Evolutionary conservation across 257 asterid genomes (phyloP), one percentile per base, ranked within the genome.

Genomic region (Salvia miltiorrhiza): DNA sequence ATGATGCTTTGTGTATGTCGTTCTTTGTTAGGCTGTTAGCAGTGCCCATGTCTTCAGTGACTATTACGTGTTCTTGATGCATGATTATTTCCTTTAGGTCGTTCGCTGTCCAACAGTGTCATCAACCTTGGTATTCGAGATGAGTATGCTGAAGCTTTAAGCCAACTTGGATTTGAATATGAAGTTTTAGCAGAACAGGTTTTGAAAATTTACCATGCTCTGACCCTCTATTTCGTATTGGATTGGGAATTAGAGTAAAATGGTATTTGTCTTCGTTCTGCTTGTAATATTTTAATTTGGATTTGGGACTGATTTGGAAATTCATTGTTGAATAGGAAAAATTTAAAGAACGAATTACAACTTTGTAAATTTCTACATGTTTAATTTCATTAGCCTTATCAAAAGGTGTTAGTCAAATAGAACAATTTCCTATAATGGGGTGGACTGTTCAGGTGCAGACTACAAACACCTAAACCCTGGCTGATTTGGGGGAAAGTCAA

Each of bases 121-220:
- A 82, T 77, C 73, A 82, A 82, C 76, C 84, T 82, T 21, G 87
- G 87, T 56, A 63, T 82, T 57, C 80, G 79, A 70, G 85, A 82
- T 40, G 78, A 82, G 64, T 82, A 82, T 66, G 83, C 69, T 32
- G 87, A 82, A 64, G 87, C 87, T 64, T 53, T 82, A 60, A 75
- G 73, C 63, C 77, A 82, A 68, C 83, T 79, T 62, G 87, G 87
- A 32, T 82, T 82, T 74, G 87, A 79, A 32, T 82, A 53, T 74
- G 85, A 82, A 79, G 85, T 82, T 71, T 56, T 82, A 78, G 85
- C 85, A 7, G 84, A 82, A 71, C 87, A 82, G 87, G 87, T 82
- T 52, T 45, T 71, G 44, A 49, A 69, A 24, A 28, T 71, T 75
- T 55, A 17, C 17, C 28, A 59, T 23, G 56, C 48, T 56, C 66